These are phyloP conservation scores for Anacardium occidentale DNA, from an alignment of 345 rosid species.

Conservation along the genomic window DNA sequence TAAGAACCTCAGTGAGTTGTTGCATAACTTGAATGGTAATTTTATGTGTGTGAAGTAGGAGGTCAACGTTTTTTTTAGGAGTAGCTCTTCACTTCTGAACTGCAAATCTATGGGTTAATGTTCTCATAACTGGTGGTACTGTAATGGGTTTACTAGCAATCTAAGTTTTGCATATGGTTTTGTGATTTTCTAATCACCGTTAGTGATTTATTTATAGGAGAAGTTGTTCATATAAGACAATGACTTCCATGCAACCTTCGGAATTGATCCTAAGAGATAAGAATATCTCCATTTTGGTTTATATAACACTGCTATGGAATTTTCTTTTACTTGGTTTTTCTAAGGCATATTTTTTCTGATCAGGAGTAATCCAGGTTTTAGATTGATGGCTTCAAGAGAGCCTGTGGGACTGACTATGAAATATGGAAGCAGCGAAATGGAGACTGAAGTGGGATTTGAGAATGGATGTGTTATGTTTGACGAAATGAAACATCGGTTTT, in stretches of 20 bases:
- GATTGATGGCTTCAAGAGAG: constrained; percentile 41
- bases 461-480: constrained; percentile 39
- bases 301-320: background rate
- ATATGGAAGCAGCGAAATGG: constrained; percentile 31
- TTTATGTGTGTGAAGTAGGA: background rate
- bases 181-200: constrained; percentile 17
- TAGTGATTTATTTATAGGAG: constrained; percentile 34
- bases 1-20: background rate
- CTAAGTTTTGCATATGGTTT: background rate
- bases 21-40: background rate
- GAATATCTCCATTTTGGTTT: constrained; percentile 25
- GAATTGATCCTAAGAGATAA: constrained; percentile 41
- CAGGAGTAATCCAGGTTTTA: constrained; percentile 39
- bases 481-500: constrained; percentile 66
- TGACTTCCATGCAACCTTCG: constrained; percentile 34
- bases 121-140: constrained; percentile 9
- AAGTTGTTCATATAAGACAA: constrained; percentile 27
- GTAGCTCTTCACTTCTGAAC: background rate
- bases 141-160: constrained; percentile 1
- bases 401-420: constrained; percentile 35
- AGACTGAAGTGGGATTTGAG: constrained; percentile 31
- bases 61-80: background rate
- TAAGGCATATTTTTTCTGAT: constrained; percentile 12
- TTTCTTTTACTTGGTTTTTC: constrained; percentile 2
- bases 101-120: background rate